Evolutionary conservation across 768 basidiomycete genomes (phyloP), one percentile per base, ranked within the genome.

Genomic region (Auriscalpium orientale): DNA sequence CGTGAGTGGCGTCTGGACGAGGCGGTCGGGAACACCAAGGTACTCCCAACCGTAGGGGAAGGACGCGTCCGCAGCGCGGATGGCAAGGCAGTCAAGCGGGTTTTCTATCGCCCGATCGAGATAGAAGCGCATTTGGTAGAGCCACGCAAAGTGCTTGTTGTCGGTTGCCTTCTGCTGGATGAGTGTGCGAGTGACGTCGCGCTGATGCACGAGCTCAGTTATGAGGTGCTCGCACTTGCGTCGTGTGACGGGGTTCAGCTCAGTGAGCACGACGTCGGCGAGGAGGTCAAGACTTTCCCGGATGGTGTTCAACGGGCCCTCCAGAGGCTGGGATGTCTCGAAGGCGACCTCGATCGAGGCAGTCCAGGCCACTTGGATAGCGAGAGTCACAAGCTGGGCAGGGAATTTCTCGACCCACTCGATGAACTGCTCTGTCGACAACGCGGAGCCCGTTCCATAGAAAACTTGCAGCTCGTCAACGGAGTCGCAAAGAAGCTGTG

Each of bases 1-100:
- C 16, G 97, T 99, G 55, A 99, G 79, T 0, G 97, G 97, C 2
- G 97, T 99, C 70, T 99, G 97, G 20, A 99, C 97, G 43, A 99
- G 83, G 59, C 94, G 85, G 70, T 99, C 97, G 1, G 93, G 86
- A 20, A 98, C 93, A 54, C 97, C 97, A 20, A 99, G 80, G 68
- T 99, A 99, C 70, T 99, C 97, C 92, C 92, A 99, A 16, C 97
- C 97, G 64, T 99, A 98, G 6, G 89, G 87, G 81, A 98, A 98
- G 2, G 79, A 77, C 3, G 95, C 93, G 71, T 95, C 90, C 16
- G 97, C 97, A 56, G 89, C 87, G 57, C 80, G 83, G 61, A 98
- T 88, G 16, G 79, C 72, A 40, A 98, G 76, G 36, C 91, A 77
- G 40, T 95, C 85, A 46, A 97, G 74, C 2, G 93, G 87, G 58